Percentiles rank a stretch among this genome's conserved stretches.
Conservation (phyloP, 2,329 filamentous ascomycete species). For the Colletotrichum musicola region DNA sequence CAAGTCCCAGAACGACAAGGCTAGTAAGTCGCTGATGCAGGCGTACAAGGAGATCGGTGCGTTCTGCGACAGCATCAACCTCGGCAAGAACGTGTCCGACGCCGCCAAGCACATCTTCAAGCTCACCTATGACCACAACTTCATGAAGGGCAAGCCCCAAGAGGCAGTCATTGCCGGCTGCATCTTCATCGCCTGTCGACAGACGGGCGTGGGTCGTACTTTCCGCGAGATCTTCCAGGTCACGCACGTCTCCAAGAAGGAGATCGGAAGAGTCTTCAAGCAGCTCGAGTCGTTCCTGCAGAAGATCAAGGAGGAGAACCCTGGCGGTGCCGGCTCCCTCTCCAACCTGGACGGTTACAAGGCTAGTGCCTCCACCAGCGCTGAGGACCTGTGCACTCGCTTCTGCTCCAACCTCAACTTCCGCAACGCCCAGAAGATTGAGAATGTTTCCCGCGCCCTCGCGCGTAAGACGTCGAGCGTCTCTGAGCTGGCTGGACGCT, state of each 20-base stretch:
- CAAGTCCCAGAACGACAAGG: conserved; percentile 83
- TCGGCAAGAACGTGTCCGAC: conserved; percentile 85
- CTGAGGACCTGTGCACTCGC: conserved; percentile 86
- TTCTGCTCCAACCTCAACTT: conserved; percentile 87
- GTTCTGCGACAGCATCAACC: conserved; percentile 86
- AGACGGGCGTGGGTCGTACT: conserved; percentile 86
- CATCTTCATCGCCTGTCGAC: conserved; percentile 97
- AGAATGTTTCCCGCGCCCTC: conserved; percentile 83
- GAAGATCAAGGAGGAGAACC: conserved; percentile 75
- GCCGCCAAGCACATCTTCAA: conserved; percentile 97
- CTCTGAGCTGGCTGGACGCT: conserved; percentile 89
- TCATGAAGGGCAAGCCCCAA: conserved; percentile 95
- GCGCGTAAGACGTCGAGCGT: conserved; percentile 82
- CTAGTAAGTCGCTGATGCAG: conserved; percentile 82
- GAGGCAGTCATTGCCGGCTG: conserved; percentile 95
- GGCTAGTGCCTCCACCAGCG: conserved; percentile 81
- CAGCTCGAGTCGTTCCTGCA: conserved; percentile 88
- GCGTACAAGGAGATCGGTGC: conserved; percentile 92
- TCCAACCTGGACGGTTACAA: conserved; percentile 78
- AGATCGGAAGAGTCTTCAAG: conserved; percentile 97
- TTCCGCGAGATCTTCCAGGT: conserved; percentile 95
- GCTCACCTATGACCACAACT: conserved; percentile 89
- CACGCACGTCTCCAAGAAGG: conserved; percentile 95
- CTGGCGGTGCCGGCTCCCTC: conserved; percentile 60
- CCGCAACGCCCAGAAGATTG: conserved; percentile 78